Conservation (phyloP, 768 basidiomycete species). For the Amyloporia xantha region DNA sequence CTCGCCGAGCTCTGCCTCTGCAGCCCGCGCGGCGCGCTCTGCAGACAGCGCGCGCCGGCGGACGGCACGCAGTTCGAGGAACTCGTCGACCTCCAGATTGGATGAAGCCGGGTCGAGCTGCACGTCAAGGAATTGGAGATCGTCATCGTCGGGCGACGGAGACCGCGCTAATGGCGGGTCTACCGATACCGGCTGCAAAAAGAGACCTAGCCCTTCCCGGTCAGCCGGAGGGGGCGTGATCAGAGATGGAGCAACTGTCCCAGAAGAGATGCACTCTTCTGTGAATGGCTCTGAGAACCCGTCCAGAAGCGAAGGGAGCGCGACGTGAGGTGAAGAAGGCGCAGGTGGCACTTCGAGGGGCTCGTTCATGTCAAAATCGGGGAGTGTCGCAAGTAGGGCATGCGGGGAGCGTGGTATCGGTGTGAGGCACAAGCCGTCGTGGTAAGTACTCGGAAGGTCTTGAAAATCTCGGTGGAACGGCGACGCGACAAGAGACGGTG, state of each 20-base stretch:
- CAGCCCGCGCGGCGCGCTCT: constrained; percentile 18
- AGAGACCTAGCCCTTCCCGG: constrained; percentile 19
- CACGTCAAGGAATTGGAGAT: constrained; percentile 21
- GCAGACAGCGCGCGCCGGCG: constrained; percentile 14
- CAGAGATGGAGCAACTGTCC: constrained; percentile 19
- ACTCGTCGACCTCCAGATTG: constrained; percentile 19
- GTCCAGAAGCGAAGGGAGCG: constrained; percentile 12
- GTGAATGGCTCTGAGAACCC: background rate
- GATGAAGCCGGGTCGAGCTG: constrained; percentile 17
- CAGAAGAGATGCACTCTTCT: constrained; percentile 3
- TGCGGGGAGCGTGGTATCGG: constrained; percentile 17
- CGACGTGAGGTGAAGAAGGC: constrained; percentile 15
- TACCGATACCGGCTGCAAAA: constrained; percentile 16
- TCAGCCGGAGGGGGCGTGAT: constrained; percentile 9
- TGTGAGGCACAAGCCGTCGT: constrained; percentile 12
- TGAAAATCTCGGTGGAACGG: constrained; percentile 7
- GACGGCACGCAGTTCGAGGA: constrained; percentile 14
- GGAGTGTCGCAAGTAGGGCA: constrained; percentile 1
- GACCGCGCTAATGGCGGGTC: constrained; percentile 21
- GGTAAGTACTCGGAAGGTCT: constrained; percentile 7
- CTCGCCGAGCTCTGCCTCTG: constrained; percentile 22
- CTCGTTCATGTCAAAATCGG: constrained; percentile 14
- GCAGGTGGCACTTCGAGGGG: constrained; percentile 9
- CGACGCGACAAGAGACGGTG: constrained; percentile 4
- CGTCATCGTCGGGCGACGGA: constrained; percentile 22